Conservation (phyloP, 306 rosid genomes). For the Begonia masoniana region DNA sequence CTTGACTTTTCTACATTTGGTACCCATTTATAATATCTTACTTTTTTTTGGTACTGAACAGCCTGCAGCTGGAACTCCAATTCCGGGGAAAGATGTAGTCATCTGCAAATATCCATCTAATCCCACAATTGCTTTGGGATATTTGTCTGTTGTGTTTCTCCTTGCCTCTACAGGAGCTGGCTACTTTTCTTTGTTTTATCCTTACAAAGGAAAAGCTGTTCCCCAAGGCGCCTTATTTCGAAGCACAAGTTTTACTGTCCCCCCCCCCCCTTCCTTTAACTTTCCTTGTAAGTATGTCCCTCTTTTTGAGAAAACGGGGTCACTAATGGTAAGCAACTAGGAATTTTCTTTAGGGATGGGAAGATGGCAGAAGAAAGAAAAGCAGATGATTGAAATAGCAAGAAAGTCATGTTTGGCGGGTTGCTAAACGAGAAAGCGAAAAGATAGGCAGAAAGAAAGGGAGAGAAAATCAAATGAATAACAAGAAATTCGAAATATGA, state of each 20-base stretch:
- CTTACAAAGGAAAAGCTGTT: slow-evolving; percentile 53
- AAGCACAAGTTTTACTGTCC: slow-evolving; percentile 23
- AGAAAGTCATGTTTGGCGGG: slow-evolving; percentile 33
- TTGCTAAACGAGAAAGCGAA: neutral
- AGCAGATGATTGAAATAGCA: slow-evolving; percentile 24
- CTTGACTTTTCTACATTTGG: neutral
- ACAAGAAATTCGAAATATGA: slow-evolving; percentile 75
- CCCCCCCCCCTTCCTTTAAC: too few relatives aligned
- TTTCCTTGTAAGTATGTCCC: slow-evolving; percentile 61
- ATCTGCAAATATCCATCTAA: slow-evolving; percentile 47
- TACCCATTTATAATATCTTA: neutral
- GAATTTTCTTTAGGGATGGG: slow-evolving; percentile 37
- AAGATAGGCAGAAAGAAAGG: neutral
- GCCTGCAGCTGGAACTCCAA: slow-evolving; percentile 63
- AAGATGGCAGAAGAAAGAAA: slow-evolving; percentile 21
- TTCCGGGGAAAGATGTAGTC: slow-evolving; percentile 24
- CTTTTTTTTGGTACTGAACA: slow-evolving; percentile 13
- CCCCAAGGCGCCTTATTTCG: slow-evolving; percentile 46
- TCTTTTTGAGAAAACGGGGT: too few relatives aligned
- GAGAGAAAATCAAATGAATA: slow-evolving; percentile 43
- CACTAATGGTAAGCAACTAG: slow-evolving; percentile 41
- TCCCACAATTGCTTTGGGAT: slow-evolving; percentile 55
- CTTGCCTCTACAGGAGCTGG: slow-evolving; percentile 36
- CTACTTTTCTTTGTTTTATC: slow-evolving; percentile 45
- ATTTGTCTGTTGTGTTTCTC: slow-evolving; percentile 45